These are phyloP conservation scores for Cordyceps fumosorosea DNA, from an alignment of 2,329 filamentous ascomycete species.

Conservation along the genomic window DNA sequence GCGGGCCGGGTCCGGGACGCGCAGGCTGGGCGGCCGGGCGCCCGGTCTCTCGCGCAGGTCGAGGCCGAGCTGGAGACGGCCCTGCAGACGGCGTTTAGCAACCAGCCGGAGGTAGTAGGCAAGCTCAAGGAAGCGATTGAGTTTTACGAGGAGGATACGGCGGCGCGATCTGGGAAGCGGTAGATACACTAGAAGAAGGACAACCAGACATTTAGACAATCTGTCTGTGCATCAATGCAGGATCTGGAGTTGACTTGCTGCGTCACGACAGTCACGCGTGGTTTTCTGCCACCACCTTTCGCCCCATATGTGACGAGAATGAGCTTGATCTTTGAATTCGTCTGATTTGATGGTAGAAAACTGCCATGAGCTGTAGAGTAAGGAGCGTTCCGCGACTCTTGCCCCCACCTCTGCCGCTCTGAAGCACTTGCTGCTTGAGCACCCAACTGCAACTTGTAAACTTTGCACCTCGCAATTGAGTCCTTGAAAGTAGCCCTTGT, in stretches of 20 bases:
- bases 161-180: conserved; percentile 24
- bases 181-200: background rate
- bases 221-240: background rate
- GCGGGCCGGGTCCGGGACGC: conserved; percentile 45
- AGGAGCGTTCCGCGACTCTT: too few species aligned
- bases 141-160: conserved; percentile 45
- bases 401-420: too few species aligned
- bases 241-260: too few species aligned
- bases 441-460: too few species aligned
- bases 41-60: conserved; percentile 44
- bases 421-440: background rate
- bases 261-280: too few species aligned
- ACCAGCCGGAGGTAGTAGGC: conserved; percentile 50
- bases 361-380: too few species aligned
- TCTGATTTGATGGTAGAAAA: too few species aligned
- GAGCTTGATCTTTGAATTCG: too few species aligned
- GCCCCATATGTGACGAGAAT: too few species aligned
- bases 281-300: too few species aligned
- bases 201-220: background rate
- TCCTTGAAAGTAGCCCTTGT: too few species aligned
- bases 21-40: conserved; percentile 39
- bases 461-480: too few species aligned
- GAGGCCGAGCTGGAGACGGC: conserved; percentile 51
- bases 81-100: conserved; percentile 52
- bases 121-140: conserved; percentile 57